phyloP scores from a whole-genome alignment of 148 eudicot species.

The Rhododendron simsii region DNA sequence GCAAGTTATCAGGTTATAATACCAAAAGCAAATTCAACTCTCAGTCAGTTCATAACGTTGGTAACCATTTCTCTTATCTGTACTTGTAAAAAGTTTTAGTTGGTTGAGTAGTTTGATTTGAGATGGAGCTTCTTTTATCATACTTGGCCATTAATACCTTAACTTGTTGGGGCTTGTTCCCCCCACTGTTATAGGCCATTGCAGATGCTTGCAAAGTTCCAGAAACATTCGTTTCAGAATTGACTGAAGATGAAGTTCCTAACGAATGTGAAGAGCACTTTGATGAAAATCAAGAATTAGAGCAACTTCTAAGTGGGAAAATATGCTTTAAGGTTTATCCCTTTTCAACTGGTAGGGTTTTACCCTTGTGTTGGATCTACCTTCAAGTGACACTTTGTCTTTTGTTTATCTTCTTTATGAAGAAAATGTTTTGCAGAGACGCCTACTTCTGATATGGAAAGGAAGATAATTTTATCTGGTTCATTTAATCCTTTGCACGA shows the following conservation, averaged over 20 bases:
- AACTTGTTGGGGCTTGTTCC: background rate
- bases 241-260: slow-evolving; percentile 52
- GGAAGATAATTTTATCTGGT: slow-evolving; percentile 83
- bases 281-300: slow-evolving; percentile 71
- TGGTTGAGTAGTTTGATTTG: background rate
- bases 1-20: too few relatives aligned
- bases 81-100: too few relatives aligned
- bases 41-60: background rate
- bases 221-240: slow-evolving; percentile 28
- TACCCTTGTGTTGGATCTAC: background rate
- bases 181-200: slow-evolving; percentile 45
- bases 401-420: slow-evolving; percentile 16
- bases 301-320: slow-evolving; percentile 74
- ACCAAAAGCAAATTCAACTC: background rate
- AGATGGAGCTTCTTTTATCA: background rate
- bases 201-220: slow-evolving; percentile 66
- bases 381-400: slow-evolving; percentile 3
- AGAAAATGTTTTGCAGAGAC: slow-evolving; percentile 46
- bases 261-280: slow-evolving; percentile 44
- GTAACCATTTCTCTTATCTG: too few relatives aligned
- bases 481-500: slow-evolving; percentile 94
- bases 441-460: slow-evolving; percentile 36
- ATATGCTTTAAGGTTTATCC: slow-evolving; percentile 78
- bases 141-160: background rate
- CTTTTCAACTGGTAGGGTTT: slow-evolving; percentile 63